phyloP scores from a whole-genome alignment of 345 rosid species.

The Streptanthus diversifolius region DNA sequence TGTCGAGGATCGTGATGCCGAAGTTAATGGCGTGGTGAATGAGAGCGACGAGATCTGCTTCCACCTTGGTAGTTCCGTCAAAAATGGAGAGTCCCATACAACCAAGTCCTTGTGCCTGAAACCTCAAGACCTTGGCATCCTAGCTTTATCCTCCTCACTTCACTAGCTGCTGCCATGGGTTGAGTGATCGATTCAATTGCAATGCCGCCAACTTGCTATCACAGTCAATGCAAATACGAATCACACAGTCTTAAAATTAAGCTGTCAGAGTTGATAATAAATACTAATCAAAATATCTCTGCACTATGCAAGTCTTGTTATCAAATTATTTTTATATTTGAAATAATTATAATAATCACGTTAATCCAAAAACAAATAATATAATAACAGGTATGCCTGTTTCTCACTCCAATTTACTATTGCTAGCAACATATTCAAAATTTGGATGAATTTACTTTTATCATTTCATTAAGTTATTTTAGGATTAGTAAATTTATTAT shows the following conservation, averaged over 20 bases:
- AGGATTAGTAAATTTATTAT: too few species aligned
- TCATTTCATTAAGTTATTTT: too few species aligned
- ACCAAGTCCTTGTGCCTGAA: background rate
- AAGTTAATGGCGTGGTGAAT: background rate
- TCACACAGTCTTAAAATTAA: background rate
- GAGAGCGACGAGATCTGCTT: constrained; percentile 34
- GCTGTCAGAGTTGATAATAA: background rate
- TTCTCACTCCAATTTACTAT: too few species aligned
- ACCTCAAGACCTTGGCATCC: constrained; percentile 14
- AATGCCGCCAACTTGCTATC: background rate
- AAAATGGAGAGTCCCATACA: constrained; percentile 6
- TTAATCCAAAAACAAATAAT: too few species aligned
- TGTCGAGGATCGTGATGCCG: background rate
- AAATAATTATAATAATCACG: too few species aligned
- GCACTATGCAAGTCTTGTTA: too few species aligned
- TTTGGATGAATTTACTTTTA: too few species aligned
- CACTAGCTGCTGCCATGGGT: background rate
- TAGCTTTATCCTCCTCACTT: constrained; percentile 4
- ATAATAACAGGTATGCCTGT: too few species aligned
- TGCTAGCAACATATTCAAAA: too few species aligned
- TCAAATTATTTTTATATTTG: too few species aligned
- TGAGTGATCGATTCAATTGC: background rate
- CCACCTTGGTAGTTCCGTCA: constrained; percentile 3
- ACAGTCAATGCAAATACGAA: background rate
- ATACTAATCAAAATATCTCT: too few species aligned